Evolutionary conservation across 176 grass and related monocot species (phyloP), one percentile per base, ranked within the genome.

Genomic region (Oryza australiensis): DNA sequence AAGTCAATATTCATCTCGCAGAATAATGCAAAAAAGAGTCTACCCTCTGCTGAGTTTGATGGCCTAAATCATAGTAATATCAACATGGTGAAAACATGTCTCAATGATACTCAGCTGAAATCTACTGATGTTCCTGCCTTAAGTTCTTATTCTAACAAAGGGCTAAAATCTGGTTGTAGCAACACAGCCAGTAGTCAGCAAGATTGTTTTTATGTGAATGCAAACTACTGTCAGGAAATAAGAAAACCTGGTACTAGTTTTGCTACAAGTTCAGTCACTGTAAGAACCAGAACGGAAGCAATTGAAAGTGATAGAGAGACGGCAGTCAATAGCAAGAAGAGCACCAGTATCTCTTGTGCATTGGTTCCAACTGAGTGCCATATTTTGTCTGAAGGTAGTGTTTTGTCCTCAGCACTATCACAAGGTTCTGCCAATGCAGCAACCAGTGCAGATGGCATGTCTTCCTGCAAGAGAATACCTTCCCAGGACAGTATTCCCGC

Each of bases 221-320:
- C 68, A 59, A 53, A 85, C 72, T 76, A 62, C 43, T 49, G 24
- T 55, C 59, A 80, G 71, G 46, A 63, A 85, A 77, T 80, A 33
- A 55, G 57, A 49, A 74, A 38, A 53, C 41, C 45, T 63, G 26
- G 1, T 64, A 68, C 65, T 28, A 65, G 70, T 60, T 85, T 78
- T 49, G 38, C 66, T 29, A 64, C 29, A 48, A 85, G 40, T 87
- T 51, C 40, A 74, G 59, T 35, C 3, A 9, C 40, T 26, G 6
- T 86, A 38, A 90, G 68, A 76, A 85, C 77, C 12, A 87, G 89
- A 70, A 74, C 64, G 79, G 78, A 77, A 74, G 34, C 33, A 57
- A 48, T 74, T 85, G 49, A 73, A 51, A 48, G 48, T 37, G 74
- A 62, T 66, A 77, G 18, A 67, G 29, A 82, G 62, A 26, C 62